Evolutionary conservation across 1,284 basidiomycete species (phyloP).

Genomic region (Rhizoctonia solani): DNA sequence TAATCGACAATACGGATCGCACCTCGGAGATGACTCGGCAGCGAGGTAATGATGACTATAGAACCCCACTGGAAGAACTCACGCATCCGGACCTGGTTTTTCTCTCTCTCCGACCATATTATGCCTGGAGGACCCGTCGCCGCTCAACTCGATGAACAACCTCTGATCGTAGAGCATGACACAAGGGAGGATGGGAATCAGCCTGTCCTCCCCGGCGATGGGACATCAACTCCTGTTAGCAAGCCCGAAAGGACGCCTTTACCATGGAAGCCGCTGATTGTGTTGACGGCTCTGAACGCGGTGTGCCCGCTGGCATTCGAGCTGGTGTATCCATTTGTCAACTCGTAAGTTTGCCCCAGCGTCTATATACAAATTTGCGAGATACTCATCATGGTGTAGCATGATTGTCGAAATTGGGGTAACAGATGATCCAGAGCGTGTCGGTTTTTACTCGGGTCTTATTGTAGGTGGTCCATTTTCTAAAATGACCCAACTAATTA

Average conservation of each 20-base stretch:
- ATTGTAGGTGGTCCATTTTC: slow-evolving; percentile 8
- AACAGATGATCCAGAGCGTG: slow-evolving; percentile 30
- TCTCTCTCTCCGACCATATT: neutral
- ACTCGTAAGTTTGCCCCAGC: slow-evolving; percentile 5
- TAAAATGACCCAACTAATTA: neutral
- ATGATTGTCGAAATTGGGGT: slow-evolving; percentile 33
- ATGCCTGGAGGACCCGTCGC: slow-evolving; percentile 34
- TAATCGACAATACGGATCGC: no score
- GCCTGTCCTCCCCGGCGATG: neutral
- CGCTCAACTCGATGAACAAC: slow-evolving; percentile 25
- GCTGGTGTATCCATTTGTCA: slow-evolving; percentile 31
- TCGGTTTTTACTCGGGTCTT: slow-evolving; percentile 37
- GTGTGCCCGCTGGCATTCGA: slow-evolving; percentile 25
- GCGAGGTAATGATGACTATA: neutral
- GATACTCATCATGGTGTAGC: neutral
- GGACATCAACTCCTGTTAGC: neutral
- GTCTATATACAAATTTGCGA: neutral
- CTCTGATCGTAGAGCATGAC: slow-evolving; percentile 14
- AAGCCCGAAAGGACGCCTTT: slow-evolving; percentile 5
- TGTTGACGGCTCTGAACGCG: slow-evolving; percentile 3
- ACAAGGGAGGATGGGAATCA: slow-evolving; percentile 17
- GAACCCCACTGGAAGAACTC: neutral
- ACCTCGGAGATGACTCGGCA: slow-evolving; percentile 2
- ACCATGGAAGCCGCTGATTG: neutral
- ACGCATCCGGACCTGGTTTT: no score